Evolutionary conservation across 1,284 basidiomycete genomes (phyloP).

Genomic region (Boletus mariae): DNA sequence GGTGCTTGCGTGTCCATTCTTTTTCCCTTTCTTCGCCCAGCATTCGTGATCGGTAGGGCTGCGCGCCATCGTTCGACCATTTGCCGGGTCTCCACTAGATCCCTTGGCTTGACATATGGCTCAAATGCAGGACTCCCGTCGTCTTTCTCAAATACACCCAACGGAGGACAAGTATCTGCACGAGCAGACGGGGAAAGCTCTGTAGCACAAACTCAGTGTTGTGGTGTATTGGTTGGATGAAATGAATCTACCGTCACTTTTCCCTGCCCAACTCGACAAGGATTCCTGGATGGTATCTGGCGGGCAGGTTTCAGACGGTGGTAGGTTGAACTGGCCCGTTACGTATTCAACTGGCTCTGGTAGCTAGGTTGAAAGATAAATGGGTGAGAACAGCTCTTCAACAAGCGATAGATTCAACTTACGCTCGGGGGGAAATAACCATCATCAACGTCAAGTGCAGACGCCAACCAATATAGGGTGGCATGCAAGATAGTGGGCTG

Average conservation of each 20-base stretch:
- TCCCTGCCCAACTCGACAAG: constrained; percentile 35
- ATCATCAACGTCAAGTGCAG: constrained; percentile 32
- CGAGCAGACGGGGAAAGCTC: constrained; percentile 25
- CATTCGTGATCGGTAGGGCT: constrained; percentile 17
- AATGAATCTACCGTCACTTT: constrained; percentile 31
- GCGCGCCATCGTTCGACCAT: constrained; percentile 34
- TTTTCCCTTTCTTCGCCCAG: constrained; percentile 16
- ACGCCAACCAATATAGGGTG: constrained; percentile 34
- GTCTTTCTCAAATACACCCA: constrained; percentile 24
- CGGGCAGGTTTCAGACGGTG: constrained; percentile 19
- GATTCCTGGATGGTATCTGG: constrained; percentile 25
- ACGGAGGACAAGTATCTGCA: constrained; percentile 7
- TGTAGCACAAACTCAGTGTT: constrained; percentile 7
- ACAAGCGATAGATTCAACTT: constrained; percentile 4
- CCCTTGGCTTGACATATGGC: constrained; percentile 22
- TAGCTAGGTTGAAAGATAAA: constrained; percentile 25
- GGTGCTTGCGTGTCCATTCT: constrained; percentile 5
- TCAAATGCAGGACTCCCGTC: constrained; percentile 8
- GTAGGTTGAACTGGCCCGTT: constrained; percentile 27
- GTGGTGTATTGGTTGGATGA: neutral
- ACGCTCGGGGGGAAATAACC: constrained; percentile 30
- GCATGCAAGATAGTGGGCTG: constrained; percentile 35
- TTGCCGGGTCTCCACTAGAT: constrained; percentile 23
- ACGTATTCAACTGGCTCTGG: constrained; percentile 37
- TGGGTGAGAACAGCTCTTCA: constrained; percentile 2